Conservation (phyloP, 352 stramenopile species). For the Phytopythium litorale region DNA sequence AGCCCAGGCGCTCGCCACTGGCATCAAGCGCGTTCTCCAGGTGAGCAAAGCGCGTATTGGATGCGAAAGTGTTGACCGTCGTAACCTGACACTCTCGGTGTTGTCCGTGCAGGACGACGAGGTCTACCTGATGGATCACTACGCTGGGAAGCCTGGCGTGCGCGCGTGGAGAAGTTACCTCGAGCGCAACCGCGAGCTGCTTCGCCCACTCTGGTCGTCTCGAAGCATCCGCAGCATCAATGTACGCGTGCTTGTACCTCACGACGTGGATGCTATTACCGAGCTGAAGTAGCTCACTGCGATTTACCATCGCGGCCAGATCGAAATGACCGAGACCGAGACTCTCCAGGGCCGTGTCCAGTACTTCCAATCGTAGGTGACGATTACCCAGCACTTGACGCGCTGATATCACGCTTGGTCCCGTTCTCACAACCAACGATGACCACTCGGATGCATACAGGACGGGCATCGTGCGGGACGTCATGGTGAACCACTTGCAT, state of each 20-base stretch:
- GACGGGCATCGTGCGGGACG: conserved; percentile 71
- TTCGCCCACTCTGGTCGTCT: conserved; percentile 31
- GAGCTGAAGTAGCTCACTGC: too few species aligned
- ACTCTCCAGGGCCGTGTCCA: conserved; percentile 50
- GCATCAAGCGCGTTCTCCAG: conserved; percentile 31
- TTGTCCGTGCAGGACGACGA: conserved; percentile 28
- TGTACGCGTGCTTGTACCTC: neutral
- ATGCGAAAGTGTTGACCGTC: conserved; percentile 7
- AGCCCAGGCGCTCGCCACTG: conserved; percentile 33
- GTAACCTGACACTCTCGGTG: too few species aligned
- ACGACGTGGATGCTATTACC: neutral
- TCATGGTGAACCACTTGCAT: conserved; percentile 83
- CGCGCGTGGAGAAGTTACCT: conserved; percentile 53
- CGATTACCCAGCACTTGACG: neutral
- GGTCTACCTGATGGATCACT: conserved; percentile 86
- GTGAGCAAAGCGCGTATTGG: conserved; percentile 11
- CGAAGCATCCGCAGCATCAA: conserved; percentile 17
- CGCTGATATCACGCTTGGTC: neutral
- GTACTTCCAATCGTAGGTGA: conserved; percentile 67
- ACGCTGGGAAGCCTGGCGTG: conserved; percentile 73
- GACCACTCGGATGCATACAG: conserved; percentile 11
- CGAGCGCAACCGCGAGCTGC: conserved; percentile 28
- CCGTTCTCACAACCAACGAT: neutral
- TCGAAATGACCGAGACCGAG: conserved; percentile 70
- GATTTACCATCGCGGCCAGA: conserved; percentile 12